Base-by-base conservation (phyloP, 345 rosid genomes). In the Populus davidiana region DNA sequence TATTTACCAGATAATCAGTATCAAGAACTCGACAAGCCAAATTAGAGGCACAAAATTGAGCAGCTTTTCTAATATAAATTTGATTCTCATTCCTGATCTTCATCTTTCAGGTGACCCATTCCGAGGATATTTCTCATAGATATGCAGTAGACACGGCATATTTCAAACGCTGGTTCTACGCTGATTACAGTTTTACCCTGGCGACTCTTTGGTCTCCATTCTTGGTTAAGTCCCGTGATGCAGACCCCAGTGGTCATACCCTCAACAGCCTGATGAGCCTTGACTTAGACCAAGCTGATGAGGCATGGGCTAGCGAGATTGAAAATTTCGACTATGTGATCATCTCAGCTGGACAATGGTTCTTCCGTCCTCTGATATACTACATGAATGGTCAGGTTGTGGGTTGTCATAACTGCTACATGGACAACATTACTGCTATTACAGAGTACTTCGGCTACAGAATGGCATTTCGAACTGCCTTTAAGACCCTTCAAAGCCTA, bases 321-420 rank as follows among this genome's bases (percentile, higher is more conserved):
- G 81, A 82, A 49, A 70, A 16, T 29, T 89, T 87, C 14, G 85
- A 87, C 70, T 86, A 82, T 31, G 85, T 86, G 62, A 87, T 90
- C 73, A 56, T 90, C 70, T 90, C 91, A 2, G 89, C 77, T 0
- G 91, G 94, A 41, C 89, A 85, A 25, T 90, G 94, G 92, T 89
- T 89, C 85, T 87, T 85, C 69, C 85, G 91, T 4, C 89, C 89
- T 1, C 72, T 84, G 43, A 18, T 81, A 41, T 86, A 81, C 80
- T 77, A 87, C 31, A 77, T 77, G 65, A 77, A 86, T 3, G 81
- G 82, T 8, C 18, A 77, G 36, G 43, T 81, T 43, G 80, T 85
- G 1, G 90, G 90, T 0, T 90, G 94, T 64, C 75, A 84, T 62
- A 80, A 20, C 16, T 90, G 94, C 79, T 0, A 59, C 4, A 69